Percentiles rank a stretch among this genome's conserved stretches.
Evolutionary conservation across 352 stramenopile species (phyloP).

Genomic region (Thalassiosira livingstoniorum): DNA sequence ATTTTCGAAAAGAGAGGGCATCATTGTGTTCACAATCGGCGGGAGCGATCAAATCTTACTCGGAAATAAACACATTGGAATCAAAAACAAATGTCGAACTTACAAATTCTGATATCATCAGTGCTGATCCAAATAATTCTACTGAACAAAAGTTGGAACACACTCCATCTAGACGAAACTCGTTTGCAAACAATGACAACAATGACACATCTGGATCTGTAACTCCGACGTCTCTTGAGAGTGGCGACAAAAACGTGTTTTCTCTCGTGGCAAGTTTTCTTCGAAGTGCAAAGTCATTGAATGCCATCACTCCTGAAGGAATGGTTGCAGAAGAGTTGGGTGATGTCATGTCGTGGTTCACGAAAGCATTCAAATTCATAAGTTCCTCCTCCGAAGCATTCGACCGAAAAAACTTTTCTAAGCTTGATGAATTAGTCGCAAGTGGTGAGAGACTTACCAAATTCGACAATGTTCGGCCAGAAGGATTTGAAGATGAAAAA

Average conservation of each 20-base stretch:
- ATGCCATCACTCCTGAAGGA: slow-evolving; percentile 63
- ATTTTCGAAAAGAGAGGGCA: slow-evolving; percentile 52
- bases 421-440: slow-evolving; percentile 74
- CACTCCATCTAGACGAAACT: slow-evolving; percentile 13
- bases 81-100: too few relatives aligned
- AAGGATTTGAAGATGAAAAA: slow-evolving; percentile 53
- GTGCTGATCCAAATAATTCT: neutral
- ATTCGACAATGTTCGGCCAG: slow-evolving; percentile 40
- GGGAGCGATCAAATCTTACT: too few relatives aligned
- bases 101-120: too few relatives aligned
- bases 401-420: slow-evolving; percentile 72
- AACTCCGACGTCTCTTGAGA: slow-evolving; percentile 44
- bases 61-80: neutral
- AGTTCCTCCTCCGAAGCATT: slow-evolving; percentile 68
- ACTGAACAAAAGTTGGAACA: slow-evolving; percentile 13
- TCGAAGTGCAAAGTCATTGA: slow-evolving; percentile 59
- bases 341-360: slow-evolving; percentile 70
- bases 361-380: slow-evolving; percentile 71
- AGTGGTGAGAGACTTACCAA: slow-evolving; percentile 59
- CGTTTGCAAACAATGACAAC: slow-evolving; percentile 21
- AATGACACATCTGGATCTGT: slow-evolving; percentile 34
- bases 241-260: slow-evolving; percentile 51
- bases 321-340: slow-evolving; percentile 62
- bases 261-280: slow-evolving; percentile 62
- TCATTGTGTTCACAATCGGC: slow-evolving; percentile 10